Evolutionary conservation across 2,329 filamentous ascomycete species (phyloP).

Genomic region (Aspergillus sergii): DNA sequence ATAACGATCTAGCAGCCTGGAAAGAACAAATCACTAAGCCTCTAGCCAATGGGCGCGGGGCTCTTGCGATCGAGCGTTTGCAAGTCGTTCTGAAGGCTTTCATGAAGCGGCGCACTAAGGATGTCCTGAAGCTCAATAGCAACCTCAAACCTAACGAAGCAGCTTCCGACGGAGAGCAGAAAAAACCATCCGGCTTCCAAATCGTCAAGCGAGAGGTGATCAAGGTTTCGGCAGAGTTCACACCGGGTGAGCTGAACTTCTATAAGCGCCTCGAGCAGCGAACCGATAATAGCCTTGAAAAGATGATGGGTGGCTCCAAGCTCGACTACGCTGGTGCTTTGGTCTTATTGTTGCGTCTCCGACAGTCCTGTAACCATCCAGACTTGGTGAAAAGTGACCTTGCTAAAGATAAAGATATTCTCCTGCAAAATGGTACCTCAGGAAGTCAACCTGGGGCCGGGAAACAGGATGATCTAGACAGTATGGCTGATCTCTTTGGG

Average conservation of each 20-base stretch:
- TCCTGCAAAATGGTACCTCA: constrained; percentile 63
- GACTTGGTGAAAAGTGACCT: constrained; percentile 83
- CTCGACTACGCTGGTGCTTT: constrained; percentile 92
- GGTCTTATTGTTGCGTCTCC: constrained; percentile 83
- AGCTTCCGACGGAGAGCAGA: constrained; percentile 52
- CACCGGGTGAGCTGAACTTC: constrained; percentile 77
- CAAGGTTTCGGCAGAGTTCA: constrained; percentile 75
- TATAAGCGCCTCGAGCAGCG: constrained; percentile 82
- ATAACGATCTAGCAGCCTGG: constrained; percentile 83
- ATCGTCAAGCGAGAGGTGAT: constrained; percentile 90
- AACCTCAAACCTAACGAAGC: constrained; percentile 73
- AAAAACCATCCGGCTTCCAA: constrained; percentile 69
- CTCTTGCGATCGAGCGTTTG: constrained; percentile 82
- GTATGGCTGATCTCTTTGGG: constrained; percentile 82
- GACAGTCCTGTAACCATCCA: constrained; percentile 94
- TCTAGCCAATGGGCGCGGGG: constrained; percentile 85
- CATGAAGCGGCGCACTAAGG: constrained; percentile 98
- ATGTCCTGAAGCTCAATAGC: constrained; percentile 87
- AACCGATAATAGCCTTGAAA: constrained; percentile 81
- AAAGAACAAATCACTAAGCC: constrained; percentile 87
- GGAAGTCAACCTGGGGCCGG: constrained; percentile 54
- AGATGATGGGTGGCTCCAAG: constrained; percentile 80
- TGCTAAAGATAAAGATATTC: constrained; percentile 82
- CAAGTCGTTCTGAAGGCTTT: constrained; percentile 86
- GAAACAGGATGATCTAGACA: constrained; percentile 70